These are phyloP conservation scores for Corymbia maculata DNA, from an alignment of 345 rosid species.

Conservation along the genomic window DNA sequence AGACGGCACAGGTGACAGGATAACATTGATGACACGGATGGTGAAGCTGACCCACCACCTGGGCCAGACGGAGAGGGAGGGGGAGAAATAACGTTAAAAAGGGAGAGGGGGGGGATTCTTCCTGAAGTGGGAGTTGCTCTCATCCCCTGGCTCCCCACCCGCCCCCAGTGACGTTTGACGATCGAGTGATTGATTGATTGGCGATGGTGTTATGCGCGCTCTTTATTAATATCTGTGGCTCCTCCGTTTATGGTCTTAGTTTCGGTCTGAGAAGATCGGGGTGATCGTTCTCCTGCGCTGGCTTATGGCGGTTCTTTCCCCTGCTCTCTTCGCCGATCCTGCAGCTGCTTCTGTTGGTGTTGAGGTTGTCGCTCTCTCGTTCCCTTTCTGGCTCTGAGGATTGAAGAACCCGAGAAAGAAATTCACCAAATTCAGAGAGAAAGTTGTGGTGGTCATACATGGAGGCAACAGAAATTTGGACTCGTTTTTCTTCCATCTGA, in stretches of 20 bases:
- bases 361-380: background rate
- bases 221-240: background rate
- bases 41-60: background rate
- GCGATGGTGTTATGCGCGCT: background rate
- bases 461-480: constrained; percentile 36
- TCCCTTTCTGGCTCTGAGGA: background rate
- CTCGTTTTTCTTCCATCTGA: background rate
- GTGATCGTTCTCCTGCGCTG: background rate
- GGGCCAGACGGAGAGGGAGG: background rate
- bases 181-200: background rate
- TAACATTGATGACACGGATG: background rate
- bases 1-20: background rate
- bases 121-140: background rate
- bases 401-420: background rate
- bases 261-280: background rate
- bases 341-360: background rate
- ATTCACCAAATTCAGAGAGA: background rate
- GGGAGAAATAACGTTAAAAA: background rate
- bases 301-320: background rate
- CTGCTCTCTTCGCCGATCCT: constrained; percentile 7
- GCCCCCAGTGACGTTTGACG: background rate
- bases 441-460: background rate
- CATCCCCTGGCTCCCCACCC: background rate
- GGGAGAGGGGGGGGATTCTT: background rate
- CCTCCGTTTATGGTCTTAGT: background rate